Evolutionary conservation across 192 early-diverging fungal species (phyloP).

Genomic region (Dimargaris cristalligena): DNA sequence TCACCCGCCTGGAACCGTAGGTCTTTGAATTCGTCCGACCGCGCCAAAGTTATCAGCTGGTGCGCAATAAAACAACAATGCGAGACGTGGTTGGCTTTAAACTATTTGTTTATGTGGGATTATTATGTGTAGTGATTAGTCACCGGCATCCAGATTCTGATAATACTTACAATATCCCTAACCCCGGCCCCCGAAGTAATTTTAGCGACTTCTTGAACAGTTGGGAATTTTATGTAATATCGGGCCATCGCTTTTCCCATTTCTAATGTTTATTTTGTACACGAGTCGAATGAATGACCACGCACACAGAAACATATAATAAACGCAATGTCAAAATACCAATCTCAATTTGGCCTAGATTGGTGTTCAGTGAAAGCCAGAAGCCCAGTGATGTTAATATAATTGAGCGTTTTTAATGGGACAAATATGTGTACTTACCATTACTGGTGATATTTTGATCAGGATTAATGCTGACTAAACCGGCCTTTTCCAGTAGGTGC

Average conservation of each 20-base stretch:
- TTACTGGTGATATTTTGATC: not conserved
- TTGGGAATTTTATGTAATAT: not conserved
- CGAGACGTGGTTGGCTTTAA: not conserved
- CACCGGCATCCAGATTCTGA: not conserved
- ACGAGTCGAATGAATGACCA: no score
- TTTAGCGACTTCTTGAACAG: not conserved
- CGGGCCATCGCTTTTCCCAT: constrained; percentile 8
- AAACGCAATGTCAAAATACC: no score
- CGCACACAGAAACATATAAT: no score
- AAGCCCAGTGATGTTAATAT: not conserved
- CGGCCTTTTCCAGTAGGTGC: not conserved
- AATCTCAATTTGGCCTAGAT: no score
- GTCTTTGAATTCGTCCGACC: not conserved
- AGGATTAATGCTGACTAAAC: not conserved
- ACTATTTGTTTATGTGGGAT: not conserved
- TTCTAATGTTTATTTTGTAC: no score
- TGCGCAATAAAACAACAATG: not conserved
- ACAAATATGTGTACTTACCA: not conserved
- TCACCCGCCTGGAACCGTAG: constrained; percentile 4
- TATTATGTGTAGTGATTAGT: not conserved
- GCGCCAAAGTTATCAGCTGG: not conserved
- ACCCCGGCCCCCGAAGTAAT: not conserved
- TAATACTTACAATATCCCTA: not conserved
- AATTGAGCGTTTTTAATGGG: not conserved
- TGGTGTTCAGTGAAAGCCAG: not conserved